Conservation (phyloP, 495 filamentous ascomycete species). For the Chlorociboria aeruginascens region DNA sequence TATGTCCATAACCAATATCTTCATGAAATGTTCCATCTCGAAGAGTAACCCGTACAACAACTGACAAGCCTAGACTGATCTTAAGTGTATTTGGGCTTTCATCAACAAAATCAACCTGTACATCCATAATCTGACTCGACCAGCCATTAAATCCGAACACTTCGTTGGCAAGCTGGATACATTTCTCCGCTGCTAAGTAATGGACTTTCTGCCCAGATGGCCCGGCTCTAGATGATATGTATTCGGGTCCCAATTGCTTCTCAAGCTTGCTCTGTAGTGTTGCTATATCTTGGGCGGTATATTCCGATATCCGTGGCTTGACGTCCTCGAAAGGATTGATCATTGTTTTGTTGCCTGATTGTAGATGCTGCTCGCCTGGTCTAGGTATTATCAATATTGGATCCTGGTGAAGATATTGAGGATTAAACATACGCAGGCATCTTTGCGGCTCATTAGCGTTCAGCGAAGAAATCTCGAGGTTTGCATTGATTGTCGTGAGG, state of each 20-base stretch:
- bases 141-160: constrained; percentile 99
- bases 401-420: neutral
- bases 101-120: constrained; percentile 82
- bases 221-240: constrained; percentile 74
- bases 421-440: constrained; percentile 22
- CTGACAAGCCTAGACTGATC: constrained; percentile 71
- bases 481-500: constrained; percentile 8
- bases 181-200: constrained; percentile 87
- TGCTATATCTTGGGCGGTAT: constrained; percentile 82
- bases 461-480: constrained; percentile 1
- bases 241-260: constrained; percentile 94
- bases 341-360: constrained; percentile 24
- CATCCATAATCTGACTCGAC: constrained; percentile 79
- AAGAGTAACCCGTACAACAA: constrained; percentile 79
- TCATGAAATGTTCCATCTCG: constrained; percentile 91
- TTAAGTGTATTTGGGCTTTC: constrained; percentile 45
- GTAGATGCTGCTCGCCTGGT: constrained; percentile 67
- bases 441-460: constrained; percentile 1
- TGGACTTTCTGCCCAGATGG: constrained; percentile 74
- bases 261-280: constrained; percentile 76
- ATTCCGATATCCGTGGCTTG: constrained; percentile 54
- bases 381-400: constrained; percentile 20
- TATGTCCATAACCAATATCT: constrained; percentile 90
- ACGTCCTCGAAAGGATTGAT: constrained; percentile 71
- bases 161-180: constrained; percentile 91